Percentiles rank a stretch among this genome's conserved stretches.
phyloP scores from a whole-genome alignment of 1,284 basidiomycete genomes.

The Malassezia furfur region DNA sequence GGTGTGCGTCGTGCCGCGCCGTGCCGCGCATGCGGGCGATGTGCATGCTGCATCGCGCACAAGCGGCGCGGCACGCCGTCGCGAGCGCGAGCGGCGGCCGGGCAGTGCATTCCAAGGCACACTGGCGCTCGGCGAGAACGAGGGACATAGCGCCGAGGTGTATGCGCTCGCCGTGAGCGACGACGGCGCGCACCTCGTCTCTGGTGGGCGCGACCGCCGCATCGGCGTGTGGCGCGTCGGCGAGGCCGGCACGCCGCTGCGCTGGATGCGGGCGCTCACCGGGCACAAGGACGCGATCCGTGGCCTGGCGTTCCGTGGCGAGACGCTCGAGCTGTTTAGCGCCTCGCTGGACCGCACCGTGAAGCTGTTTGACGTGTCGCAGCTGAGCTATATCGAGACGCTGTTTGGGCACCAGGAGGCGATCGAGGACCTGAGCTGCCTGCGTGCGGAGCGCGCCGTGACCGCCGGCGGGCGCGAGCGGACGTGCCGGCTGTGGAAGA shows the following conservation, averaged over 20 bases:
- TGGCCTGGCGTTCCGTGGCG: slow-evolving; percentile 70
- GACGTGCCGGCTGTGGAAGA: slow-evolving; percentile 89
- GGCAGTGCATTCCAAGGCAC: slow-evolving; percentile 8
- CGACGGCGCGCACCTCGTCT: slow-evolving; percentile 75
- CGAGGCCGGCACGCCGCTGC: neutral
- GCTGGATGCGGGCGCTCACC: slow-evolving; percentile 66
- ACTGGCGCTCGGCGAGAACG: slow-evolving; percentile 44
- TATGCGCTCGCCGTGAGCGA: slow-evolving; percentile 70
- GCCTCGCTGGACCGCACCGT: slow-evolving; percentile 83
- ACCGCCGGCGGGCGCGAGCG: slow-evolving; percentile 83
- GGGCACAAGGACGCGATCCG: slow-evolving; percentile 48
- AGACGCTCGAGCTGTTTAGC: slow-evolving; percentile 62
- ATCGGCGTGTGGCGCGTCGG: slow-evolving; percentile 35
- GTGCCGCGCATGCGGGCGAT: neutral
- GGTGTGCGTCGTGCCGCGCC: slow-evolving; percentile 24
- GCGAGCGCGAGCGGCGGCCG: neutral
- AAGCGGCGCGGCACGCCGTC: slow-evolving; percentile 11
- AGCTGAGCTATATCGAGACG: slow-evolving; percentile 87
- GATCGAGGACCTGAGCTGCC: slow-evolving; percentile 65
- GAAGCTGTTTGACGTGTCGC: slow-evolving; percentile 76
- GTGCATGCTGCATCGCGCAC: neutral
- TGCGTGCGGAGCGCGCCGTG: slow-evolving; percentile 73
- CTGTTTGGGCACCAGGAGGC: slow-evolving; percentile 94
- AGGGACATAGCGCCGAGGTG: slow-evolving; percentile 78
- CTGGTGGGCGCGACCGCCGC: slow-evolving; percentile 69